Evolutionary conservation across 148 eudicot genomes (phyloP).

Genomic region (Talinum fruticosum): DNA sequence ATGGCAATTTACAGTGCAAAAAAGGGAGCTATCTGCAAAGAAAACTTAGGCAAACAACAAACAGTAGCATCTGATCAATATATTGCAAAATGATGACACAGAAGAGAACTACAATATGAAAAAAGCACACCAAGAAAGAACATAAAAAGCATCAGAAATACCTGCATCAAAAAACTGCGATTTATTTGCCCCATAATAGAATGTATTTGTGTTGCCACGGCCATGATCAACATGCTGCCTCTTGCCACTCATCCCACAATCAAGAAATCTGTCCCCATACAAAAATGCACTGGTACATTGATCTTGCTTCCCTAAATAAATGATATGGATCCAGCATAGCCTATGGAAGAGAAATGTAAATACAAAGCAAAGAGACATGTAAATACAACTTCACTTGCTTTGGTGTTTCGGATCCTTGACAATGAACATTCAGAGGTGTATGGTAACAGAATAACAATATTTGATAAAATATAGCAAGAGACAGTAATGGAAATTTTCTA

Average conservation of each 20-base stretch:
- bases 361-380: too few relatives aligned
- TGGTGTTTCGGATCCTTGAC: too few relatives aligned
- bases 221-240: neutral
- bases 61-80: neutral
- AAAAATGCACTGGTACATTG: too few relatives aligned
- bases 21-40: neutral
- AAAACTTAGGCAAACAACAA: neutral
- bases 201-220: neutral
- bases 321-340: too few relatives aligned
- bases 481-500: too few relatives aligned
- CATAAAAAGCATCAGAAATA: neutral
- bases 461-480: neutral
- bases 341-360: too few relatives aligned
- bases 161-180: neutral
- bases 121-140: neutral
- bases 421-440: neutral
- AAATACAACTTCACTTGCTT: too few relatives aligned
- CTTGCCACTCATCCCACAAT: neutral
- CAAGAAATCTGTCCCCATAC: too few relatives aligned
- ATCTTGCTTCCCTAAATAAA: too few relatives aligned
- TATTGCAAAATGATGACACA: neutral
- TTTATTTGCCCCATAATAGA: neutral
- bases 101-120: neutral
- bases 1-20: neutral
- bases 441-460: neutral